Percentiles rank a stretch among this genome's conserved stretches.
Evolutionary conservation across 1,139 yeast genomes (phyloP).

Genomic region (Taiozyma onychis): DNA sequence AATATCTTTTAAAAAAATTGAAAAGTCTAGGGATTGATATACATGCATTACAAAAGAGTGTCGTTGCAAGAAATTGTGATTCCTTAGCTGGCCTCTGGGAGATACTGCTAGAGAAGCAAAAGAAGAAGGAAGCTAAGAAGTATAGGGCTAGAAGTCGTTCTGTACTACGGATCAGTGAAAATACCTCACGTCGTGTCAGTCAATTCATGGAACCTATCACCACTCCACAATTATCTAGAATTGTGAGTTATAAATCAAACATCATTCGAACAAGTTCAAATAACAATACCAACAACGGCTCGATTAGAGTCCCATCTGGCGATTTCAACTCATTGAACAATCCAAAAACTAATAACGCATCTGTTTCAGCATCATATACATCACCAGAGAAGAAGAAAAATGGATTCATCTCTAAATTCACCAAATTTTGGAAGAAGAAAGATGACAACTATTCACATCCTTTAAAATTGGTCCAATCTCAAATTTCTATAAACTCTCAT

Average conservation of each 20-base stretch:
- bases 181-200: slow-evolving; percentile 23
- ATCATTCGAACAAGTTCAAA: not conserved
- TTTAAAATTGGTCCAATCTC: slow-evolving; percentile 1
- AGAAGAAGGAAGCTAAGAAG: slow-evolving; percentile 38
- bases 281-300: slow-evolving; percentile 1
- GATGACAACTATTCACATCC: slow-evolving; percentile 3
- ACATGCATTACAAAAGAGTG: slow-evolving; percentile 55
- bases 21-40: slow-evolving; percentile 63
- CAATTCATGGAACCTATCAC: slow-evolving; percentile 22
- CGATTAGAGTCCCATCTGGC: not conserved
- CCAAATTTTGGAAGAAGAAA: slow-evolving; percentile 19
- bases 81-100: slow-evolving; percentile 84
- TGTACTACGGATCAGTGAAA: slow-evolving; percentile 31
- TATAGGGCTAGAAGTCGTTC: slow-evolving; percentile 45
- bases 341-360: not conserved
- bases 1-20: slow-evolving; percentile 57
- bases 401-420: slow-evolving; percentile 17
- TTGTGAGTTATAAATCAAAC: slow-evolving; percentile 16
- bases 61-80: slow-evolving; percentile 61
- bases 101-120: slow-evolving; percentile 61
- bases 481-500: slow-evolving; percentile 2
- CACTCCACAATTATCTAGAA: slow-evolving; percentile 21
- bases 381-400: slow-evolving; percentile 22
- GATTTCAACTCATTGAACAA: slow-evolving; percentile 3
- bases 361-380: slow-evolving; percentile 4